Conservation (phyloP, 192 early-diverging fungal species). For the Allomyces macrogynus region DNA sequence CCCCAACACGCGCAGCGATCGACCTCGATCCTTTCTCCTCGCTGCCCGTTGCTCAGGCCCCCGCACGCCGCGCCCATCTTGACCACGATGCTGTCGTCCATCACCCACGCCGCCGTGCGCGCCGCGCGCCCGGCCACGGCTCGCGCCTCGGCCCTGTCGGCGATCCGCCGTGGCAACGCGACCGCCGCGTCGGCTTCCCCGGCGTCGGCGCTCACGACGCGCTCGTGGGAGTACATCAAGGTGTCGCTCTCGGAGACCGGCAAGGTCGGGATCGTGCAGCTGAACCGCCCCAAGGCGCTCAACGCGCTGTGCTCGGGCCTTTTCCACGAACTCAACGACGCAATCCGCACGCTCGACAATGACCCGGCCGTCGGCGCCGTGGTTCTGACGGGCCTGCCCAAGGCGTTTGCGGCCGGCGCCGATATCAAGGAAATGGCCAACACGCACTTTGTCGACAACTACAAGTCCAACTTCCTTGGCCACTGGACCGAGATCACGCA, state of each 20-base stretch:
- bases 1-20: too few species aligned
- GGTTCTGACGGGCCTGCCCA: conserved; percentile 85
- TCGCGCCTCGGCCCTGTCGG: neutral
- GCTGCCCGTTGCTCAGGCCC: too few species aligned
- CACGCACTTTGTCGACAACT: conserved; percentile 66
- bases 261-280: conserved; percentile 69
- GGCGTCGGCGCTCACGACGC: neutral
- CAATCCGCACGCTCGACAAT: conserved; percentile 51
- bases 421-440: conserved; percentile 99
- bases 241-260: conserved; percentile 36
- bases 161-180: neutral
- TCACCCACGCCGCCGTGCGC: neutral
- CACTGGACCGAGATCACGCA: conserved; percentile 84
- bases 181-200: too few species aligned
- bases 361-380: conserved; percentile 66
- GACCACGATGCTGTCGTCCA: too few species aligned
- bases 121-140: neutral
- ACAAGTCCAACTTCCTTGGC: conserved; percentile 74
- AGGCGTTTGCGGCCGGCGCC: conserved; percentile 94
- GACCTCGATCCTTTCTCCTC: too few species aligned
- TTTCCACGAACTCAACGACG: conserved; percentile 81
- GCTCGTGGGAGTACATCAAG: conserved; percentile 18
- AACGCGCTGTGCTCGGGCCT: conserved; percentile 88
- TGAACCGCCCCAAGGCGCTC: conserved; percentile 88
- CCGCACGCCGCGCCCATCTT: too few species aligned